Evolutionary conservation across 2,329 filamentous ascomycete species (phyloP).

Genomic region (Paraconiothyrium brasiliense): DNA sequence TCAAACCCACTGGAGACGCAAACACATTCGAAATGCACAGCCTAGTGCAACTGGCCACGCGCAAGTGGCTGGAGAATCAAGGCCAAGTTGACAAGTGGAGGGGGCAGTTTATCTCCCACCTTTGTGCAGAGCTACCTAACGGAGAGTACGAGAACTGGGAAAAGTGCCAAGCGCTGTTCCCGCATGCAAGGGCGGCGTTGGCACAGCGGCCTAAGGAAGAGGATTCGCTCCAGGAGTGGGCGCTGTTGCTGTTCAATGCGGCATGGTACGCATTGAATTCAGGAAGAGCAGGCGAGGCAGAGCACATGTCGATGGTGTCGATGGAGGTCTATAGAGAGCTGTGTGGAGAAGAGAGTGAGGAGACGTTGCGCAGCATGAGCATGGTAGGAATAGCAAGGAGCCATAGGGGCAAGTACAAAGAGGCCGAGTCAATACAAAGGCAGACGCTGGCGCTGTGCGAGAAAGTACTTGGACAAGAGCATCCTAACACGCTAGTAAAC

Average conservation of each 20-base stretch:
- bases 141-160: slow-evolving; percentile 44
- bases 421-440: neutral
- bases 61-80: slow-evolving; percentile 24
- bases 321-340: neutral
- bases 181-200: slow-evolving; percentile 36
- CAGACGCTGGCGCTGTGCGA: neutral
- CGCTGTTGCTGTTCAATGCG: slow-evolving; percentile 16
- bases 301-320: slow-evolving; percentile 10
- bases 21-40: slow-evolving; percentile 11
- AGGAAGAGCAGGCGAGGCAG: slow-evolving; percentile 17
- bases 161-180: slow-evolving; percentile 42
- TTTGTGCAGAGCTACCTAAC: slow-evolving; percentile 39
- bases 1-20: neutral
- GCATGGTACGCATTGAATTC: slow-evolving; percentile 20
- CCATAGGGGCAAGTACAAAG: too few species aligned
- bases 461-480: neutral
- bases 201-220: slow-evolving; percentile 11
- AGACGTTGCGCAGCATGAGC: neutral
- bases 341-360: neutral
- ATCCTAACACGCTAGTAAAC: too few species aligned
- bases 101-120: slow-evolving; percentile 37
- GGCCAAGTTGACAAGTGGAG: slow-evolving; percentile 40
- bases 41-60: slow-evolving; percentile 51
- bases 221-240: slow-evolving; percentile 16
- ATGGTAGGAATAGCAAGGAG: neutral